Conservation (phyloP, 352 stramenopile genomes). For the Phytophthora sojae region DNA sequence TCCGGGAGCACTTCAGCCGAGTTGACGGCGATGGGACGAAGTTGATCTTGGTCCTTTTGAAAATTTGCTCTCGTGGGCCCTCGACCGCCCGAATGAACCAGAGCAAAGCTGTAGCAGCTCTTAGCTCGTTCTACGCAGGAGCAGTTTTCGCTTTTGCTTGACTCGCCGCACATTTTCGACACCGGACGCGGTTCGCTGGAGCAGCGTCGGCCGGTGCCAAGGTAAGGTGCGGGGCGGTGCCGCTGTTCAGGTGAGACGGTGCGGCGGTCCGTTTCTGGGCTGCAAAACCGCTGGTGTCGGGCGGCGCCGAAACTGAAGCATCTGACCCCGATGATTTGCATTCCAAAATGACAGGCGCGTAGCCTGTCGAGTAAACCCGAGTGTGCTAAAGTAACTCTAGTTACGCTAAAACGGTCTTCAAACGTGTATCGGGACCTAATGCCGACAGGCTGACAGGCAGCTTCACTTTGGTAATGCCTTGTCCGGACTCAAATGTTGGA, state of each 20-base stretch:
- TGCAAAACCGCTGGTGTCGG: not conserved
- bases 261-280: not conserved
- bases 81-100: not conserved
- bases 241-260: not conserved
- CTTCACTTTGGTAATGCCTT: not conserved
- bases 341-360: not conserved
- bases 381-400: too few relatives aligned
- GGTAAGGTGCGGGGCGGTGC: not conserved
- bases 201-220: not conserved
- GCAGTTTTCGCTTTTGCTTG: not conserved
- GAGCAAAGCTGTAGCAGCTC: not conserved
- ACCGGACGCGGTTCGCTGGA: not conserved
- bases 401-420: too few relatives aligned
- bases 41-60: not conserved
- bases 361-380: not conserved
- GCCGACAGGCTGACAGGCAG: not conserved
- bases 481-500: conserved; percentile 31
- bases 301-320: not conserved
- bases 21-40: not conserved
- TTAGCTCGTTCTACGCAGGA: not conserved
- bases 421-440: not conserved
- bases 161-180: not conserved
- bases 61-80: not conserved
- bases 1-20: not conserved
- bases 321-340: not conserved